Evolutionary conservation across 208 protist genomes (phyloP), one percentile per base, ranked within the genome.

Genomic region (Trypanosoma rangeli): DNA sequence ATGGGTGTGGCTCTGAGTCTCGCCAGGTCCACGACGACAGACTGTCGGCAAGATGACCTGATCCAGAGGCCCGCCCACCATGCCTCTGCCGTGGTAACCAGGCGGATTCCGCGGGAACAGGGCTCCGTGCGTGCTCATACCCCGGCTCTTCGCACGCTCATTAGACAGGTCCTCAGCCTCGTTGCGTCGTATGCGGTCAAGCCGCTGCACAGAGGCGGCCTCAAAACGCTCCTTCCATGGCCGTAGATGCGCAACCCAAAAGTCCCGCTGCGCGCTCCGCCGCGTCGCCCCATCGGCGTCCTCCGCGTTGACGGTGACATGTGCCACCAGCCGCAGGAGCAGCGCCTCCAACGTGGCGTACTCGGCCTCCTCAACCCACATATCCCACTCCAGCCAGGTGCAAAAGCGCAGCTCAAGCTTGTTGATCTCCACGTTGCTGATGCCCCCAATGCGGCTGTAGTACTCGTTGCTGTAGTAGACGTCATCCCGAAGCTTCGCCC

Each of bases 401-500:
- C 97, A 83, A 62, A 97, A 97, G 13, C 87, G 79, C 28, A 97
- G 24, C 71, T 98, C 95, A 4, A 98, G 80, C 53, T 82, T 80
- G 71, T 98, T 98, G 60, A 98, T 86, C 82, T 98, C 94, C 1
- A 55, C 60, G 8, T 66, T 54, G 16, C 70, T 77, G 48, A 98
- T 87, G 42, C 95, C 96, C 26, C 97, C 97, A 54, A 98, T 92
- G 35, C 82, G 77, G 44, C 80, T 89, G 74, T 97, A 98, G 80
- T 97, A 97, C 59, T 78, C 72, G 71, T 98, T 98, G 58, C 77
- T 96, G 58, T 92, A 98, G 73, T 94, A 98, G 33, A 78, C 52
- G 65, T 98, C 97, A 64, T 98, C 97, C 28, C 93, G 93, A 64
- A 97, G 81, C 89, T 98, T 98, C 22, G 85, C 84, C 12, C 93